phyloP scores from a whole-genome alignment of 2,329 filamentous ascomycete genomes.

The Alternaria viburni region DNA sequence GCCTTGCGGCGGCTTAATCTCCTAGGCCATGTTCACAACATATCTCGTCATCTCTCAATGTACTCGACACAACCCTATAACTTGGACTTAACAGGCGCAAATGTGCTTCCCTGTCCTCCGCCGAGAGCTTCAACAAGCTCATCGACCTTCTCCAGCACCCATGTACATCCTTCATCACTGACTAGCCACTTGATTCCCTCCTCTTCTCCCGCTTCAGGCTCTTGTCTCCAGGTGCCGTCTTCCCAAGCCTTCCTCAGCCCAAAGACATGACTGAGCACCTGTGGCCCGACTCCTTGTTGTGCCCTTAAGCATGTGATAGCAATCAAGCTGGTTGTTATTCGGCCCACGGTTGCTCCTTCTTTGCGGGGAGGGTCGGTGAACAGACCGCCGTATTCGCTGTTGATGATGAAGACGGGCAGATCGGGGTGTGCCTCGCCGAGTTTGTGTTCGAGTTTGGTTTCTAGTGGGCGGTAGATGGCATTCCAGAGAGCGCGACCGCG shows the following conservation, averaged over 20 bases:
- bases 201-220: slow-evolving; percentile 54
- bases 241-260: slow-evolving; percentile 77
- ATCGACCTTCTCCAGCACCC: slow-evolving; percentile 69
- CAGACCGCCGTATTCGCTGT: slow-evolving; percentile 74
- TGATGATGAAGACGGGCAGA: slow-evolving; percentile 78
- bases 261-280: slow-evolving; percentile 82
- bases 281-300: slow-evolving; percentile 82
- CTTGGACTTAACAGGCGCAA: slow-evolving; percentile 39
- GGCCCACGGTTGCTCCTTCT: slow-evolving; percentile 63
- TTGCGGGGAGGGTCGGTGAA: slow-evolving; percentile 69
- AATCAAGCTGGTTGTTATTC: slow-evolving; percentile 74
- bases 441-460: slow-evolving; percentile 72
- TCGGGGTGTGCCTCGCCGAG: slow-evolving; percentile 80
- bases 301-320: slow-evolving; percentile 77
- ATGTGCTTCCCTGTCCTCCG: slow-evolving; percentile 36
- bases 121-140: slow-evolving; percentile 58
- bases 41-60: not conserved
- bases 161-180: slow-evolving; percentile 68
- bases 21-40: not conserved
- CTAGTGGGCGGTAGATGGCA: slow-evolving; percentile 77
- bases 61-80: slow-evolving; percentile 5
- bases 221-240: slow-evolving; percentile 64
- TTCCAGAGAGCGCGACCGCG: slow-evolving; percentile 75
- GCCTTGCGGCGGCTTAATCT: not conserved
- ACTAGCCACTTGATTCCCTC: slow-evolving; percentile 68